Conservation (phyloP, 306 rosid genomes). For the Glycine latifolia region DNA sequence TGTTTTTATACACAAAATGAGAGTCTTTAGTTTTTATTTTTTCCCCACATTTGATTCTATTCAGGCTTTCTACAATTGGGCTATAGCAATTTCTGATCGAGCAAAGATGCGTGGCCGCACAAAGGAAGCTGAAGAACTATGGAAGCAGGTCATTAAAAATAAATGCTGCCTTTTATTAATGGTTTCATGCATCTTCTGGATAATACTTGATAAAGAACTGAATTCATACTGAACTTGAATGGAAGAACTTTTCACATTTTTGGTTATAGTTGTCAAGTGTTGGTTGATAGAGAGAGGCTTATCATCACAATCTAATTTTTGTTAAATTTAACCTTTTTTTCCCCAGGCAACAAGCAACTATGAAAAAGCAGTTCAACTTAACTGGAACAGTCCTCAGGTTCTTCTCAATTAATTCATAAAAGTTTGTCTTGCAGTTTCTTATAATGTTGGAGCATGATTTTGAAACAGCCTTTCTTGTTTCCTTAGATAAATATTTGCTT, state of each 20-base stretch:
- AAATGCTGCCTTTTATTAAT: constrained; percentile 38
- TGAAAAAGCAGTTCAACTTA: constrained; percentile 93
- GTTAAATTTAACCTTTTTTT: constrained; percentile 43
- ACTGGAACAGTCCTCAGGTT: constrained; percentile 99
- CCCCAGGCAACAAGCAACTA: constrained; percentile 90
- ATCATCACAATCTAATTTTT: constrained; percentile 17
- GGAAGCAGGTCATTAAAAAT: constrained; percentile 88
- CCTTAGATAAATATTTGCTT: constrained; percentile 23
- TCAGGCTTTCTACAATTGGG: constrained; percentile 99
- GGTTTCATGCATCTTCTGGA: constrained; percentile 25
- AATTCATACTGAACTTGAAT: constrained; percentile 26
- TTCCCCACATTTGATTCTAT: constrained; percentile 10
- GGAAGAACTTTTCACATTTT: constrained; percentile 25
- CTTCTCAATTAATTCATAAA: constrained; percentile 40
- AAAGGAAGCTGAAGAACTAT: constrained; percentile 98
- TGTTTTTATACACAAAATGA: constrained; percentile 8
- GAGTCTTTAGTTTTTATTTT: not conserved
- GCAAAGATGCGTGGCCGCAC: constrained; percentile 99
- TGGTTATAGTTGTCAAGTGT: constrained; percentile 11
- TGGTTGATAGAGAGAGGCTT: constrained; percentile 37
- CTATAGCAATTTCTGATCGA: constrained; percentile 98
- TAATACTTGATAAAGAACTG: constrained; percentile 24
- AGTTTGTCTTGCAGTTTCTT: constrained; percentile 33
- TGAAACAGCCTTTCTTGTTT: constrained; percentile 14
- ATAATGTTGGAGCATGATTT: constrained; percentile 6